Base-by-base conservation (phyloP, 805 yeast species). In the Hanseniaspora pseudoguilliermondii region DNA sequence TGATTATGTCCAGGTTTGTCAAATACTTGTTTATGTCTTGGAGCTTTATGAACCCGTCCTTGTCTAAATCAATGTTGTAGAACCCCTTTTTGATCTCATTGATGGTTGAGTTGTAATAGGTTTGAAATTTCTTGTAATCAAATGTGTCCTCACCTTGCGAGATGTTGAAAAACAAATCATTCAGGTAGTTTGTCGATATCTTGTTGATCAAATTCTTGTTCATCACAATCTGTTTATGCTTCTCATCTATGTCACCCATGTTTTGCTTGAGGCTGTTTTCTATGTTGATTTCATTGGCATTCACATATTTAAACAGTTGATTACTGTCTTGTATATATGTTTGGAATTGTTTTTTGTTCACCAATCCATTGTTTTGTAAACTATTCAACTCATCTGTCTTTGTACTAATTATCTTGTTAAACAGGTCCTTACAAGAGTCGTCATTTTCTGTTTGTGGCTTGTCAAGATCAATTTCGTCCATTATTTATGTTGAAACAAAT, bases 1-100 rank as follows among this genome's bases (percentile, higher is more conserved):
- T 38, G 11, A 44, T 36, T 15, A 60, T 68, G 13, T 82, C 77
- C 57, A 86, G 72, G 4, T 72, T 69, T 15, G 76, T 71, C 57
- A 90, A 71, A 61, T 91, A 95, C 23, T 69, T 73, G 41, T 76
- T 75, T 49, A 91, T 79, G 62, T 90, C 96, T 0, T 73, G 71
- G 46, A 78, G 73, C 47, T 79, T 78, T 36, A 89, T 74, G 58
- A 67, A 76, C 0, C 95, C 95, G 65, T 86, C 95, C 50, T 80
- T 71, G 63, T 87, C 87, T 42, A 71, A 69, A 66, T 87, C 95
- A 40, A 87, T 75, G 56, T 72, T 77, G 52, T 73, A 71, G 66
- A 88, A 87, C 0, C 95, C 93, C 44, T 69, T 71, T 38, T 75
- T 74, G 57, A 87, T 83, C 64, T 85, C 91, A 16, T 72, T 69